These are phyloP conservation scores for Penicillium psychrosexuale DNA, from an alignment of 2,329 filamentous ascomycete genomes.

Conservation along the genomic window DNA sequence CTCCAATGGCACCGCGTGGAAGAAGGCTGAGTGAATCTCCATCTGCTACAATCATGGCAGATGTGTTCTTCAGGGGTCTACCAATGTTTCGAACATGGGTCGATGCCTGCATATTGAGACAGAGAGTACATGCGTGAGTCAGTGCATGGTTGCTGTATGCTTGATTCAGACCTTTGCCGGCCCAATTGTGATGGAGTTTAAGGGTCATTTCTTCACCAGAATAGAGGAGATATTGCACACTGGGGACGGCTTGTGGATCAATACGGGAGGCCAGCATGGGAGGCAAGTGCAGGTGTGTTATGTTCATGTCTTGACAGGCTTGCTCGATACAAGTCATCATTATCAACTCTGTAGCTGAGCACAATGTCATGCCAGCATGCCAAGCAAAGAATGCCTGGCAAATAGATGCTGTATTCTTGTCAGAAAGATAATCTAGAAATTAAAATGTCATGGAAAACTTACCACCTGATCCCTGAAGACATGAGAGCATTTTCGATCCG, in stretches of 20 bases:
- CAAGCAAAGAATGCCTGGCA: constrained; percentile 90
- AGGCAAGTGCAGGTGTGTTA: constrained; percentile 82
- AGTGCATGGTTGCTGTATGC: constrained; percentile 40
- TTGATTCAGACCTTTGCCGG: constrained; percentile 65
- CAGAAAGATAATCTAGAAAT: constrained; percentile 7
- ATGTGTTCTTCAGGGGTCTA: constrained; percentile 69
- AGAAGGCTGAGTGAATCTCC: constrained; percentile 51
- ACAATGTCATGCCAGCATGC: constrained; percentile 74
- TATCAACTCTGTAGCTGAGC: constrained; percentile 69
- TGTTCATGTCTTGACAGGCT: constrained; percentile 59
- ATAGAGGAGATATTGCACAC: constrained; percentile 72
- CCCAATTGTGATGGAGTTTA: constrained; percentile 68
- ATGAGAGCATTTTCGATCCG: constrained; percentile 67
- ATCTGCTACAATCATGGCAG: constrained; percentile 60
- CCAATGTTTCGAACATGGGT: constrained; percentile 76
- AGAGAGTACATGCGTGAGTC: constrained; percentile 77
- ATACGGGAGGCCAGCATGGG: constrained; percentile 80
- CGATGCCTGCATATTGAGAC: constrained; percentile 53
- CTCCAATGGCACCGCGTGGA: constrained; percentile 70
- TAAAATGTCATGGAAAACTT: constrained; percentile 8
- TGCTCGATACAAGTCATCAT: constrained; percentile 70
- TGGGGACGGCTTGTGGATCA: constrained; percentile 64
- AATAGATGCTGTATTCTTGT: constrained; percentile 61
- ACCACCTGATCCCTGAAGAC: constrained; percentile 77
- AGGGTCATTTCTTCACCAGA: constrained; percentile 77